Evolutionary conservation across 2,329 filamentous ascomycete species (phyloP), one percentile per base, ranked within the genome.

Genomic region (Erysiphe pulchra): DNA sequence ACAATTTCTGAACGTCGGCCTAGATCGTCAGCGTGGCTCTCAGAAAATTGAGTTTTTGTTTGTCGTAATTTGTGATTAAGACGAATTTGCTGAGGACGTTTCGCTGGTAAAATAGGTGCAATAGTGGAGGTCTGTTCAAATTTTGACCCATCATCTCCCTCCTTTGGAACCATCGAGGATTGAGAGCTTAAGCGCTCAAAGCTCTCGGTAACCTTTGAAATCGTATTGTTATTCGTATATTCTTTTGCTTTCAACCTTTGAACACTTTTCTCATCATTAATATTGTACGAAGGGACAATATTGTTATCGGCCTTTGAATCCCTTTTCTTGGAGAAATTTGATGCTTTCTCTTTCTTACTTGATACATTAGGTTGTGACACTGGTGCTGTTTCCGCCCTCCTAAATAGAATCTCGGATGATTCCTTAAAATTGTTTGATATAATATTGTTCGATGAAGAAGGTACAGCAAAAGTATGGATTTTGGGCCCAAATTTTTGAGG

Each of bases 31-130:
- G 73, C 71, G 42, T 73, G 75, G 47, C 62, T 62, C 42, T 65
- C 63, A 46, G 75, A 71, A 14, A 65, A 57, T 48, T 73, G 70
- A 50, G 75, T 70, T 56, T 68, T 54, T 24, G 42, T 32, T 31
- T 41, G 44, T 16, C 40, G 43, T 36, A 45, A 47, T 20, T 49
- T 47, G 47, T 55, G 52, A 42, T 54, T 50, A 33, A 58, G 47
- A 33, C 54, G 51, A 41, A 55, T 47, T 45, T 51, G 54, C 30
- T 43, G 37, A 12, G 41, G 43, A 14, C 48, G 45, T 30, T 45
- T 51, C 34, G 34, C 44, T 16, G 32, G 43, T 20, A 47, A 43
- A n/a, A 7, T 42, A 33, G 50, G 45, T 16, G 49, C 44, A 14
- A 50, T 44, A 38, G 46, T 47, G 34, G 50, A 39, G 39, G 51